These are phyloP conservation scores for Halenospora varia DNA, from an alignment of 495 filamentous ascomycete genomes.

Conservation along the genomic window DNA sequence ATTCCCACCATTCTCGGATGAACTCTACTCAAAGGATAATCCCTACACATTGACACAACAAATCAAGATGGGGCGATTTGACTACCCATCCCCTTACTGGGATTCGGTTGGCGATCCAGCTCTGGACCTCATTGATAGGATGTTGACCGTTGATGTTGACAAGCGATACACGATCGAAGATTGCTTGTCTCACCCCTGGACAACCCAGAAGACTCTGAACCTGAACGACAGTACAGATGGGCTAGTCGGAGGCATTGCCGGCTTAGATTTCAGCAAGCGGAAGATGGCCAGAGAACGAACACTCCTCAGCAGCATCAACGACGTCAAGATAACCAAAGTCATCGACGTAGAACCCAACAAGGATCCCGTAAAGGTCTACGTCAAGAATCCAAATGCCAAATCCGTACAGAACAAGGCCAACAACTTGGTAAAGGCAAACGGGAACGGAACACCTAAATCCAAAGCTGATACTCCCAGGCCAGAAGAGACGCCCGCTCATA, in stretches of 20 bases:
- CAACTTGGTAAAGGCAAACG: constrained; percentile 18
- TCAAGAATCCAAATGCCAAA: constrained; percentile 60
- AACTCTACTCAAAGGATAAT: constrained; percentile 71
- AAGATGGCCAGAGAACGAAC: constrained; percentile 80
- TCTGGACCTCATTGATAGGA: constrained; percentile 88
- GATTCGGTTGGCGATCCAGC: constrained; percentile 87
- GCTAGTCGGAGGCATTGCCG: constrained; percentile 73
- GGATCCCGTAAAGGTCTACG: constrained; percentile 67
- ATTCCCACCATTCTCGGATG: constrained; percentile 95
- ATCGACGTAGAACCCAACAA: constrained; percentile 46
- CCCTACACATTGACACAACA: constrained; percentile 87
- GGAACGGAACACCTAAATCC: constrained; percentile 23
- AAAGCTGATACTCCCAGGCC: constrained; percentile 20
- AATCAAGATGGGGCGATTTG: constrained; percentile 83
- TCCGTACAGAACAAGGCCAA: constrained; percentile 18
- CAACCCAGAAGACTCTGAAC: constrained; percentile 50
- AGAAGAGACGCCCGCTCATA: constrained; percentile 59
- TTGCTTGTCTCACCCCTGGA: constrained; percentile 91
- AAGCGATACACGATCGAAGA: constrained; percentile 83
- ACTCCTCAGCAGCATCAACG: constrained; percentile 76
- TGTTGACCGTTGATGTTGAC: constrained; percentile 85
- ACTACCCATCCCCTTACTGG: constrained; percentile 98
- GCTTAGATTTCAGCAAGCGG: constrained; percentile 79
- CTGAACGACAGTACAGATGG: constrained; percentile 88
- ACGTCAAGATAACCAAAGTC: constrained; percentile 63